Conservation (phyloP, 2,329 filamentous ascomycete genomes). For the Myriosclerotinia curreyana region DNA sequence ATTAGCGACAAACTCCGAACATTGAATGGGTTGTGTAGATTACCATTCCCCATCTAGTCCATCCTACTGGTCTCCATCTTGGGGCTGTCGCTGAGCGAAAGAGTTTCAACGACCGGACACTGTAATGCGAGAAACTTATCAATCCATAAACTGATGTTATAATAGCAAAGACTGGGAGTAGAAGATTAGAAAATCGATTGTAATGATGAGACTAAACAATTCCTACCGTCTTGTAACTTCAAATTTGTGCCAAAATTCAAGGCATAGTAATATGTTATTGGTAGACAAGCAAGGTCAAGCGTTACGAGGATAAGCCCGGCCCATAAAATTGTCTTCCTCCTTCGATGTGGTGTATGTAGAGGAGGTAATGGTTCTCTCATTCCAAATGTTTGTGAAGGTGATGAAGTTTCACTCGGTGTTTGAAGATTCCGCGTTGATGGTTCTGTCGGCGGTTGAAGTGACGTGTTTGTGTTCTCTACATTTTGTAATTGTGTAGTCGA, state of each 20-base stretch:
- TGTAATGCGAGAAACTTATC: slow-evolving; percentile 35
- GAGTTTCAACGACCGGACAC: slow-evolving; percentile 31
- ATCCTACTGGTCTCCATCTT: slow-evolving; percentile 34
- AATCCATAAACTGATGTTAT: slow-evolving; percentile 35
- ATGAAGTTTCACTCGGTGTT: slow-evolving; percentile 8
- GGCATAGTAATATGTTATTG: slow-evolving; percentile 35
- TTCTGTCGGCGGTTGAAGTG: slow-evolving; percentile 3
- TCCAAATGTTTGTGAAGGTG: slow-evolving; percentile 15
- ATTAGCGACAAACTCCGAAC: slow-evolving; percentile 11
- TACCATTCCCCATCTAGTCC: slow-evolving; percentile 36
- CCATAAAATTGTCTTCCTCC: slow-evolving; percentile 26
- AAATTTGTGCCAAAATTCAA: slow-evolving; percentile 33
- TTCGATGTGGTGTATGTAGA: slow-evolving; percentile 33
- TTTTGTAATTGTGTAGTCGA: background rate
- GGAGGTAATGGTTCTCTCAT: slow-evolving; percentile 28
- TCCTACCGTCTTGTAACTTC: slow-evolving; percentile 31
- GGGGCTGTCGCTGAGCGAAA: slow-evolving; percentile 28
- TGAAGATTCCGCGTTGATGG: background rate
- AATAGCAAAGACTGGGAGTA: slow-evolving; percentile 31
- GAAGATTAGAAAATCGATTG: slow-evolving; percentile 12
- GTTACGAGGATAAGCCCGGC: slow-evolving; percentile 27
- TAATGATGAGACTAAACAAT: background rate
- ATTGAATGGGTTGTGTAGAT: slow-evolving; percentile 9
- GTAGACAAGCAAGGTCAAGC: slow-evolving; percentile 32
- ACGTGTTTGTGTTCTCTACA: background rate